Evolutionary conservation across 208 protist species (phyloP).

Genomic region (Wallacemonas collosoma): DNA sequence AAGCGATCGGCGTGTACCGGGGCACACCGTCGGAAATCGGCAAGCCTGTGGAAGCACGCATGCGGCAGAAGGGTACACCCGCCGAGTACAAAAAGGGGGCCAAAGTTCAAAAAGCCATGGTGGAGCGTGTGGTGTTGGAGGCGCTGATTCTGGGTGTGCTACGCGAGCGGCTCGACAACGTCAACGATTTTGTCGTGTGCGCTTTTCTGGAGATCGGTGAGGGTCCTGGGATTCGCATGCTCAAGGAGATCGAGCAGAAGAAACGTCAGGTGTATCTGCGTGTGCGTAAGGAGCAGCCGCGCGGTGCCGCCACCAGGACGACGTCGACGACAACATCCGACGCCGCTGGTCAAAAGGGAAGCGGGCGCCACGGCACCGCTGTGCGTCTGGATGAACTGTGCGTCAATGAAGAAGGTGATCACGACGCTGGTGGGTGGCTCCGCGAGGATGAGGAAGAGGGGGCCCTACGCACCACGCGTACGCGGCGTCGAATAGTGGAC

Average conservation of each 20-base stretch:
- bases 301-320: neutral
- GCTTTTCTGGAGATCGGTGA: conserved; percentile 71
- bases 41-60: conserved; percentile 67
- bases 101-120: conserved; percentile 39
- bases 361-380: neutral
- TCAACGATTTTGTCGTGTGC: conserved; percentile 71
- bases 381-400: conserved; percentile 11
- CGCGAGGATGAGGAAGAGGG: conserved; percentile 12
- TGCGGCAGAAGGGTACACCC: conserved; percentile 78
- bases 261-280: conserved; percentile 32
- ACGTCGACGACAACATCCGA: neutral
- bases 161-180: conserved; percentile 69
- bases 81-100: conserved; percentile 81
- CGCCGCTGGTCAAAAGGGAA: neutral
- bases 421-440: neutral
- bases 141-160: conserved; percentile 63
- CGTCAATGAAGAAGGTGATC: neutral
- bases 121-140: conserved; percentile 80
- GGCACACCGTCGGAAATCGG: conserved; percentile 69
- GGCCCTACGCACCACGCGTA: conserved; percentile 12
- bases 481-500: conserved; percentile 1
- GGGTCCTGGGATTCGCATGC: conserved; percentile 35
- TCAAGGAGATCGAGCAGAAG: conserved; percentile 41
- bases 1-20: conserved; percentile 80
- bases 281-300: conserved; percentile 43